These are phyloP conservation scores for Gastrolobium villosum DNA, from an alignment of 306 rosid genomes.

Conservation along the genomic window DNA sequence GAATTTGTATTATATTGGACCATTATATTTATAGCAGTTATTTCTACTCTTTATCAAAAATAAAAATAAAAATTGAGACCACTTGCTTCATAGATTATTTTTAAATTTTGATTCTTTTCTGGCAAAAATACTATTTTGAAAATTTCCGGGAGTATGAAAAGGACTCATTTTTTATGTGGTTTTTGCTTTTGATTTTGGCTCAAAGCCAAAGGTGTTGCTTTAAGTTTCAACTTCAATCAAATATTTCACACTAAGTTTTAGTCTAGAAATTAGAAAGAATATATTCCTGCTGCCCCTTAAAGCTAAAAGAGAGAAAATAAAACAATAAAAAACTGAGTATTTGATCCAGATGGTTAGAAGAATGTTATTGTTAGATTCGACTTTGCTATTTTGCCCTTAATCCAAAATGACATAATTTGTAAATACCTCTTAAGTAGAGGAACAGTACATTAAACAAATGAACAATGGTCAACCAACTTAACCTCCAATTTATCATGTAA, in stretches of 20 bases:
- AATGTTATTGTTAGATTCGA: slow-evolving; percentile 25
- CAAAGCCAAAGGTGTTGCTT: slow-evolving; percentile 46
- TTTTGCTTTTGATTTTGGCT: slow-evolving; percentile 46
- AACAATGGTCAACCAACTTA: slow-evolving; percentile 27
- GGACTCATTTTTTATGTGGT: slow-evolving; percentile 5
- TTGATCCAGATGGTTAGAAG: slow-evolving; percentile 30
- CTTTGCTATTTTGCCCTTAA: not conserved
- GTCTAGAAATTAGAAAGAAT: slow-evolving; percentile 30
- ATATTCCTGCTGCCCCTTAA: slow-evolving; percentile 22
- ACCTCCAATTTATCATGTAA: not conserved
- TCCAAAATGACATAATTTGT: slow-evolving; percentile 9
- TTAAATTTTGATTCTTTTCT: slow-evolving; percentile 12
- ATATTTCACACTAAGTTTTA: slow-evolving; percentile 2
- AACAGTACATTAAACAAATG: slow-evolving; percentile 25
- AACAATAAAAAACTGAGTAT: slow-evolving; percentile 38
- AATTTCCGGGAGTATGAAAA: not conserved
- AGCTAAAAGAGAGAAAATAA: slow-evolving; percentile 29
- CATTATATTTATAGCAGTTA: too few species aligned
- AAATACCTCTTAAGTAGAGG: not conserved
- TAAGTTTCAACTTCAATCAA: slow-evolving; percentile 45
- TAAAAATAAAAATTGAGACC: not conserved
- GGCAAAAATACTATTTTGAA: not conserved
- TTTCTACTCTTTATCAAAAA: not conserved
- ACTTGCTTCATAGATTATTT: not conserved
- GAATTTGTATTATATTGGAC: too few species aligned